phyloP scores from a whole-genome alignment of 192 early-diverging fungal genomes.

The Geranomyces variabilis region DNA sequence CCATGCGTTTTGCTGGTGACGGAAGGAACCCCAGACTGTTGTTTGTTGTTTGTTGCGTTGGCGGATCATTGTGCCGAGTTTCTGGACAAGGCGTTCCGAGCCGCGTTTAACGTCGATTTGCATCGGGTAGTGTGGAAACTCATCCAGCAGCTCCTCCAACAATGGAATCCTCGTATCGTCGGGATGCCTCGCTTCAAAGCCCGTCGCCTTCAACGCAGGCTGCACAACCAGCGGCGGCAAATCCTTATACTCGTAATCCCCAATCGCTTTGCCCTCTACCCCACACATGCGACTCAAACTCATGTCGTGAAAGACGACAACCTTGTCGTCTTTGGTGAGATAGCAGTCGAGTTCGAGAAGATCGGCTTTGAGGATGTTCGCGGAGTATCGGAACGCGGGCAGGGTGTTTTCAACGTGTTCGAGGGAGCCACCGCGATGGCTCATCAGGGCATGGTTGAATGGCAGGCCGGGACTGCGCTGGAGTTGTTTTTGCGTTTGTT shows the following conservation, averaged over 20 bases:
- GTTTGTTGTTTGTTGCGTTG: constrained; percentile 32
- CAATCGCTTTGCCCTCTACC: constrained; percentile 33
- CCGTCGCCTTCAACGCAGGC: constrained; percentile 21
- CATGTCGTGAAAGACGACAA: constrained; percentile 54
- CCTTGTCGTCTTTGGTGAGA: constrained; percentile 49
- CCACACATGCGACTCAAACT: constrained; percentile 46
- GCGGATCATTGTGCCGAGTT: constrained; percentile 46
- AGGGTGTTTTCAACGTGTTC: constrained; percentile 56
- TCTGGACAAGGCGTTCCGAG: constrained; percentile 40
- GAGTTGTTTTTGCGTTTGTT: too few relatives aligned
- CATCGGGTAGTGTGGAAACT: constrained; percentile 51
- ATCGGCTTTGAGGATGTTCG: constrained; percentile 35
- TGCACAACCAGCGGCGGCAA: constrained; percentile 47
- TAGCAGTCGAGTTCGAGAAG: constrained; percentile 52
- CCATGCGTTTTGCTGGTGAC: constrained; percentile 19
- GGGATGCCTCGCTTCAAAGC: constrained; percentile 25
- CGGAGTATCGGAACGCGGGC: constrained; percentile 48
- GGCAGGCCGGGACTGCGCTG: constrained; percentile 13
- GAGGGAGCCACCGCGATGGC: constrained; percentile 52
- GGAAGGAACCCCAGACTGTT: constrained; percentile 56
- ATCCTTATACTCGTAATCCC: constrained; percentile 40
- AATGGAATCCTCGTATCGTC: constrained; percentile 45
- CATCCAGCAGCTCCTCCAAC: constrained; percentile 42
- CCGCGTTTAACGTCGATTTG: constrained; percentile 55
- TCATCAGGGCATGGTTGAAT: constrained; percentile 42